Conservation (phyloP, 108 stramenopile species). For the Epithemia pelagica region DNA sequence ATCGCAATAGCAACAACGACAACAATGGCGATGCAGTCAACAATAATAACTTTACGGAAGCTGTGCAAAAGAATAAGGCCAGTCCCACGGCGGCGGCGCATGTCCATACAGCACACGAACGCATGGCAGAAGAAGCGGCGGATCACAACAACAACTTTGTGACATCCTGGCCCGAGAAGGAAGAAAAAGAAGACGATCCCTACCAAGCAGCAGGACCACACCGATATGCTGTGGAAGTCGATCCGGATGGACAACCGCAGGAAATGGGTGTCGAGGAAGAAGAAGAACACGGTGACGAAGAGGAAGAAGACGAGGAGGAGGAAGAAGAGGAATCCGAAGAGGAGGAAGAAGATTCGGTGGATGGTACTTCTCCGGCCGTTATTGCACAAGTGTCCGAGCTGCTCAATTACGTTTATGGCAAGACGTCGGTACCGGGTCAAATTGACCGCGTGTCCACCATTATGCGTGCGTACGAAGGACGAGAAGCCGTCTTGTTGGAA, state of each 20-base stretch:
- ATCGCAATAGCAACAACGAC: conserved; percentile 18
- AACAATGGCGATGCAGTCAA: conserved; percentile 28
- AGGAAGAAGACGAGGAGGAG: conserved; percentile 27
- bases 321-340: conserved; percentile 47
- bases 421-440: conserved; percentile 85
- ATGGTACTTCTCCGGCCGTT: conserved; percentile 83
- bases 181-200: conserved; percentile 6
- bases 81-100: conserved; percentile 27
- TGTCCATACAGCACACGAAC: conserved; percentile 29
- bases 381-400: conserved; percentile 90
- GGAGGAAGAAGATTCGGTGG: conserved; percentile 58
- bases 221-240: neutral
- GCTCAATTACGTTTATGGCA: conserved; percentile 84
- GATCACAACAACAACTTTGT: conserved; percentile 19
- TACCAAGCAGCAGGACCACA: neutral
- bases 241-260: conserved; percentile 2
- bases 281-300: conserved; percentile 36
- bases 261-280: neutral
- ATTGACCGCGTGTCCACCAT: conserved; percentile 87
- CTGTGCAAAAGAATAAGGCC: conserved; percentile 49
- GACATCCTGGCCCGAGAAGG: neutral
- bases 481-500: conserved; percentile 82
- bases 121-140: conserved; percentile 37
- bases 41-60: conserved; percentile 40
- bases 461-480: conserved; percentile 87